A percentile compares a stretch with the other conserved stretches of the same genome.
phyloP scores from a whole-genome alignment of 1,139 yeast genomes.

The Pichia sp. region DNA sequence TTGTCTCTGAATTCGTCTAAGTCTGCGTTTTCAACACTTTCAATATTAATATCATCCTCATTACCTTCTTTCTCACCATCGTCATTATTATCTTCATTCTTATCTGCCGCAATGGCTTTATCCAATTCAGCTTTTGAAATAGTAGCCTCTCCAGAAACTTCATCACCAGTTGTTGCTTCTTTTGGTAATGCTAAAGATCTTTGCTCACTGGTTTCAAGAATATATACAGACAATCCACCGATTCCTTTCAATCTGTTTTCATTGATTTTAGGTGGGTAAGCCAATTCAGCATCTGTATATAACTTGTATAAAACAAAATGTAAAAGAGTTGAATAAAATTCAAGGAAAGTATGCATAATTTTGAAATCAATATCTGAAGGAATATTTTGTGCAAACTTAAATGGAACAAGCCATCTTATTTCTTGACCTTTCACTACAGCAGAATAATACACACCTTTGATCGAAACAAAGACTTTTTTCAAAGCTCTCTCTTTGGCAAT shows the following conservation, averaged over 20 bases:
- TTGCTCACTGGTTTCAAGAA: conserved; percentile 50
- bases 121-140: conserved; percentile 40
- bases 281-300: conserved; percentile 75
- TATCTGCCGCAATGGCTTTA: conserved; percentile 47
- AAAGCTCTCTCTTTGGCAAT: conserved; percentile 78
- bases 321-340: conserved; percentile 85
- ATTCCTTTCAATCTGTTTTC: conserved; percentile 65
- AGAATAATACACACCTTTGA: conserved; percentile 95
- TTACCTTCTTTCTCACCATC: conserved; percentile 34
- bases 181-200: conserved; percentile 38
- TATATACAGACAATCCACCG: conserved; percentile 83
- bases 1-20: conserved; percentile 66
- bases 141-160: conserved; percentile 18
- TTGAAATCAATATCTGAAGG: conserved; percentile 94
- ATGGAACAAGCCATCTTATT: conserved; percentile 93
- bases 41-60: conserved; percentile 36
- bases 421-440: conserved; percentile 89
- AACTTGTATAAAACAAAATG: conserved; percentile 82
- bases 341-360: conserved; percentile 94
- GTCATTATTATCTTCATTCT: conserved; percentile 24
- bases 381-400: conserved; percentile 90
- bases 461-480: conserved; percentile 88
- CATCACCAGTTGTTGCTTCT: conserved; percentile 1
- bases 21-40: conserved; percentile 38
- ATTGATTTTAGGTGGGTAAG: conserved; percentile 88